Conservation (phyloP, 495 filamentous ascomycete species). For the Aspergillus sclerotiicarbonarius region DNA sequence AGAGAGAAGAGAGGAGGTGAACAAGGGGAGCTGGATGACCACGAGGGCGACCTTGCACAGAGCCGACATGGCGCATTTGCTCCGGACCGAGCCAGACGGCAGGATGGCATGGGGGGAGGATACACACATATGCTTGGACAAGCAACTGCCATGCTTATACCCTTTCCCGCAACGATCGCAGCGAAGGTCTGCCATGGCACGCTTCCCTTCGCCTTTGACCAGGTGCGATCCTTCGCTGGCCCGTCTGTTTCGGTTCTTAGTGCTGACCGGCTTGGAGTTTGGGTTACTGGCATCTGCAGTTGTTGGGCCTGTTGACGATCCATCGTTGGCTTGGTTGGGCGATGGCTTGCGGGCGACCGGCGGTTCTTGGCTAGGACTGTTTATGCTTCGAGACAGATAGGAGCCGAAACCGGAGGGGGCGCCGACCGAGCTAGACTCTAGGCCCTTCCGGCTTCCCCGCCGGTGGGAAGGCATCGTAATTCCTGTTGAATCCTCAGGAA, state of each 20-base stretch:
- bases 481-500: conserved; percentile 43
- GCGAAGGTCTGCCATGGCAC: conserved; percentile 77
- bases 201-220: conserved; percentile 72
- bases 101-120: conserved; percentile 45
- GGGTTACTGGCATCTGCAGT: conserved; percentile 19
- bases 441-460: conserved; percentile 44
- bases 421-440: conserved; percentile 45
- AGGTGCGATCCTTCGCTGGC: conserved; percentile 84
- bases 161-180: conserved; percentile 99
- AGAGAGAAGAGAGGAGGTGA: conserved; percentile 8
- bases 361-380: conserved; percentile 52
- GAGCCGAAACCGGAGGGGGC: conserved; percentile 36
- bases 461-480: conserved; percentile 41
- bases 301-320: conserved; percentile 29
- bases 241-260: conserved; percentile 71
- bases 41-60: conserved; percentile 48
- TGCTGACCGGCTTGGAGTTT: conserved; percentile 50
- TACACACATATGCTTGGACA: conserved; percentile 99
- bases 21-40: conserved; percentile 31
- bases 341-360: conserved; percentile 51
- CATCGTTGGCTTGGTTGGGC: conserved; percentile 50
- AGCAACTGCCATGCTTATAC: conserved; percentile 99
- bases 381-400: conserved; percentile 46
- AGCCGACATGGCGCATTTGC: conserved; percentile 44
- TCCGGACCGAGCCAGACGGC: conserved; percentile 39